Evolutionary conservation across 306 rosid genomes (phyloP).

Genomic region (Mimosa bimucronata): DNA sequence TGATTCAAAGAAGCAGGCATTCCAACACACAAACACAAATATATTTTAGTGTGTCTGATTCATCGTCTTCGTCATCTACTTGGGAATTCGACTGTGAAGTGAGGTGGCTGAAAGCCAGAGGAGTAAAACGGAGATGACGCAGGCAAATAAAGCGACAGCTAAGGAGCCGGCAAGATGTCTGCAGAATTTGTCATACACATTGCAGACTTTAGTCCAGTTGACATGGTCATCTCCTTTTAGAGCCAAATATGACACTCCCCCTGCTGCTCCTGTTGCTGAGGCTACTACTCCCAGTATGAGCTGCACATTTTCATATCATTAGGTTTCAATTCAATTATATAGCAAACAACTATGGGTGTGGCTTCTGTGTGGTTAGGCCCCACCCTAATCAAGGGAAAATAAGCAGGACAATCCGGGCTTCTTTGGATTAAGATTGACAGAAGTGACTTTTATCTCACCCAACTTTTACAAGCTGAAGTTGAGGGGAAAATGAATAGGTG

Average conservation of each 20-base stretch:
- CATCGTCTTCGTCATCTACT: slow-evolving; percentile 37
- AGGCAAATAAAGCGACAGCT: slow-evolving; percentile 62
- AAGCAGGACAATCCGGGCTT: too few species aligned
- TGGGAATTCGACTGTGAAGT: slow-evolving; percentile 59
- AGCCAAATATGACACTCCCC: slow-evolving; percentile 68
- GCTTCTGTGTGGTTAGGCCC: too few species aligned
- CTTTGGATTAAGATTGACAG: too few species aligned
- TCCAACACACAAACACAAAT: not conserved
- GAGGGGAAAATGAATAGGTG: too few species aligned
- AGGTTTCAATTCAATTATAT: not conserved
- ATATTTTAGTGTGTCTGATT: not conserved
- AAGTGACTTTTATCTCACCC: too few species aligned
- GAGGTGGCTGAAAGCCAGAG: slow-evolving; percentile 64
- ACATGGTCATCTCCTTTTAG: slow-evolving; percentile 72
- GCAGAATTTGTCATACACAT: slow-evolving; percentile 65
- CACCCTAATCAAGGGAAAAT: too few species aligned
- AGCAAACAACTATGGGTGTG: too few species aligned
- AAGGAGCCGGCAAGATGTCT: slow-evolving; percentile 58
- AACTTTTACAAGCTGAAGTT: too few species aligned
- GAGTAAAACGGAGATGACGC: slow-evolving; percentile 58
- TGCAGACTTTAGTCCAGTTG: slow-evolving; percentile 67
- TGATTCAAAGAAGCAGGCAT: not conserved
- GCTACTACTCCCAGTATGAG: slow-evolving; percentile 75
- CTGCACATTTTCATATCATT: slow-evolving; percentile 47
- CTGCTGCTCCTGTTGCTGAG: slow-evolving; percentile 84